Evolutionary conservation across 192 early-diverging fungal genomes (phyloP), one percentile per base, ranked within the genome.

Genomic region (Coemansia pectinata): DNA sequence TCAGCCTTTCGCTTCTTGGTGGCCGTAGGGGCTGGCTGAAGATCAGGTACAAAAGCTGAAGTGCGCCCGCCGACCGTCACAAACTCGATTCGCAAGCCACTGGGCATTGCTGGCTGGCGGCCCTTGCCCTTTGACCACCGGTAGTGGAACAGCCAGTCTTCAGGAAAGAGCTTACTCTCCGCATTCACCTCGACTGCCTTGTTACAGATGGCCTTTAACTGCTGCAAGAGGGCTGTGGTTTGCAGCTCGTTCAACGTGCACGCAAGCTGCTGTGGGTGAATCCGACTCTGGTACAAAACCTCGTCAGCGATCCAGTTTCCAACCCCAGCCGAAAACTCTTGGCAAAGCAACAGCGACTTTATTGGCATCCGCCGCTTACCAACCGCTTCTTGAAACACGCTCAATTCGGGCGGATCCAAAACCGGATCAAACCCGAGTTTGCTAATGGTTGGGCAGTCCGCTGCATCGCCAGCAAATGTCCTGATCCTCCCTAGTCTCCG

Each of bases 281-380:
- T 74, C 29, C 70, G 48, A 38, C 91, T 86, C 48, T 90, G 90
- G 69, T 87, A 95, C 7, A 96, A 83, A 1, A 93, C 80, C 77
- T 93, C 93, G 73, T 95, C 94, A 0, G 93, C 93, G 12, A 95
- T 81, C 93, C 93, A 95, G 76, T 95, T 95, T 0, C 93, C 94
- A 3, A 95, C 86, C 4, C 94, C 94, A 0, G 92, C 91, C 0
- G 85, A 87, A 64, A 96, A 92, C 7, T 72, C 44, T 57, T 95
- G 94, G 50, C 93, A 89, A 15, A 96, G 83, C 27, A 96, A 74
- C 41, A 94, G 68, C 0, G 90, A 78, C 63, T 96, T 96, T 66
- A 96, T 87, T 0, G 90, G 86, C 23, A 79, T 69, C 1, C 67
- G 70, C 15, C 89, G 73, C 44, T 65, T 66, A 9, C 25, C 25